These are phyloP conservation scores for Globisporangium splendens DNA, from an alignment of 352 stramenopile species.

Conservation along the genomic window DNA sequence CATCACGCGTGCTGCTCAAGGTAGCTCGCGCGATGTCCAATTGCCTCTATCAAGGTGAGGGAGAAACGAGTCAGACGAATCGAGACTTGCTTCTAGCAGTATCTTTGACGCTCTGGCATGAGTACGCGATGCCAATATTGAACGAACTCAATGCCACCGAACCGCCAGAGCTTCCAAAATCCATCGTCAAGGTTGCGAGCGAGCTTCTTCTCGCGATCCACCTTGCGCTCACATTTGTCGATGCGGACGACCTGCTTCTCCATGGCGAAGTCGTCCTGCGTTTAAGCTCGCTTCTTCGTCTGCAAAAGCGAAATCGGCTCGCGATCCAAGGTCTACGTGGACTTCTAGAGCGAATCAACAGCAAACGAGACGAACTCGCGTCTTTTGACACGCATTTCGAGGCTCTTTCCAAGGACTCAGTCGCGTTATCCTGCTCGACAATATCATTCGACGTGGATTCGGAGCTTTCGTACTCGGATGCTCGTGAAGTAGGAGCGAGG, in stretches of 20 bases:
- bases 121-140: constrained; percentile 25
- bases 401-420: not conserved
- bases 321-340: constrained; percentile 33
- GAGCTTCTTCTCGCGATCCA: constrained; percentile 43
- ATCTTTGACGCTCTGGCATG: constrained; percentile 38
- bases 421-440: constrained; percentile 27
- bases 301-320: constrained; percentile 22
- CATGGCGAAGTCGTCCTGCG: constrained; percentile 39
- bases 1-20: not conserved
- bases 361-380: constrained; percentile 35
- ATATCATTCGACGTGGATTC: constrained; percentile 27
- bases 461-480: constrained; percentile 13
- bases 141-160: constrained; percentile 30
- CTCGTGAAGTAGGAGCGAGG: not conserved
- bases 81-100: constrained; percentile 30
- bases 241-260: constrained; percentile 56
- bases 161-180: constrained; percentile 13
- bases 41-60: constrained; percentile 23
- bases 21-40: constrained; percentile 20
- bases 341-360: constrained; percentile 33
- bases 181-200: constrained; percentile 17
- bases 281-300: constrained; percentile 32
- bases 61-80: constrained; percentile 20
- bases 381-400: constrained; percentile 32
- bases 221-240: constrained; percentile 24